Percentiles rank a stretch among this genome's conserved stretches.
These are phyloP conservation scores for Xylariaceae sp. DNA, from an alignment of 2,329 filamentous ascomycete genomes.

Conservation along the genomic window DNA sequence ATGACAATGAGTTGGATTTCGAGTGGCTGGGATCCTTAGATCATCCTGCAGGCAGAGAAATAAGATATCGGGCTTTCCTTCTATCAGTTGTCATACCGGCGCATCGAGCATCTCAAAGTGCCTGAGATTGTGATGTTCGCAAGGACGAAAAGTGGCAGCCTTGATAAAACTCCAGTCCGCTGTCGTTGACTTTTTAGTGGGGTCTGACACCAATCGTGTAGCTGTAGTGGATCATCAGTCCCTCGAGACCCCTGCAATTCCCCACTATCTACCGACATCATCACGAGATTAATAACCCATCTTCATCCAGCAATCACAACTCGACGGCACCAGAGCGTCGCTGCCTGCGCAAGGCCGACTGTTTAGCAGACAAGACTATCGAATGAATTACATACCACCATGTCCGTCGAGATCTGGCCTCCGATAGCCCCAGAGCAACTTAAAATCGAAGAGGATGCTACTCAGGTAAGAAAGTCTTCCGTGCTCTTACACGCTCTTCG, in stretches of 20 bases:
- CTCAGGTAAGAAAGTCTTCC: conserved; percentile 42
- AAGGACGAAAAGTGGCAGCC: background rate
- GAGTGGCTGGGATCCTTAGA: background rate
- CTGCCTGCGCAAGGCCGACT: conserved; percentile 20
- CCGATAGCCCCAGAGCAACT: conserved; percentile 47
- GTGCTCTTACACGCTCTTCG: background rate
- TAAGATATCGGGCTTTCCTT: background rate
- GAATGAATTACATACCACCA: conserved; percentile 30
- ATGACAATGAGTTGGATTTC: background rate
- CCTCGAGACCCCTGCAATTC: background rate
- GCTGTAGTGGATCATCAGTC: background rate
- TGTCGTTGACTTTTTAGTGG: no score
- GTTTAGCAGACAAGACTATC: conserved; percentile 1
- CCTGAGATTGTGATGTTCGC: background rate
- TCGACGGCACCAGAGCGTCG: conserved; percentile 2
- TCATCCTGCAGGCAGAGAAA: conserved; percentile 19
- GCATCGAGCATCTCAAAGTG: no score
- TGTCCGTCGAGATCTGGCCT: conserved; percentile 60
- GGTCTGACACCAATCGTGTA: background rate
- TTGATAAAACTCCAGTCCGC: no score
- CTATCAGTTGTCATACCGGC: conserved; percentile 11
- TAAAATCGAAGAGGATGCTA: conserved; percentile 45
- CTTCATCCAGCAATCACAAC: background rate
- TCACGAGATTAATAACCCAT: background rate
- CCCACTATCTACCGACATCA: background rate